Evolutionary conservation across 1,139 yeast species (phyloP), one percentile per base, ranked within the genome.

Genomic region (Debaryomyces robertsiae): DNA sequence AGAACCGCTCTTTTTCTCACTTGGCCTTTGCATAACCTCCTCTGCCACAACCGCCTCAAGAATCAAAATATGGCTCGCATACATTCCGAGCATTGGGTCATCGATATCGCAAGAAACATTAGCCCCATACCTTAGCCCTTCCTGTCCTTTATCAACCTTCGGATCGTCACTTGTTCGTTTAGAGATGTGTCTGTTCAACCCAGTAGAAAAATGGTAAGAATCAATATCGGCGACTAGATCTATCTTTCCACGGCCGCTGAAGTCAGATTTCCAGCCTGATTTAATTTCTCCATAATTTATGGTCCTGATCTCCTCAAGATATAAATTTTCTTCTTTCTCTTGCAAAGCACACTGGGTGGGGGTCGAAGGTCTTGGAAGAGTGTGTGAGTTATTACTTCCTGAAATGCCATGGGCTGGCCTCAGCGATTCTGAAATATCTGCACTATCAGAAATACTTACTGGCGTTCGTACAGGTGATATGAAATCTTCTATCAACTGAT

Each of bases 241-340:
- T 42, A 90, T 82, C 44, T 77, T 73, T 5, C 97, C 98, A 29
- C 72, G 70, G 25, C 81, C 85, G 11, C 80, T 63, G 58, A 84
- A 91, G 62, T 94, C 98, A 0, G 95, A 81, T 61, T 93, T 93
- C 98, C 98, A 93, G 4, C 98, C 98, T 17, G 79, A 73, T 58
- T 85, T 87, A 55, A 89, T 64, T 45, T 87, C 95, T 5, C 96
- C 96, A 41, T 81, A 78, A 10, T 84, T 77, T 9, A 93, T 71
- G 1, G 87, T 79, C 32, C 93, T 72, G 1, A 77, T 74, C 53
- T 89, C 96, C 55, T 89, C 94, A 5, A 82, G 63, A 50, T 77
- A 83, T 10, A 84, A 55, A 15, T 77, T 63, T 38, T 58, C 57
- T 10, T 49, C 55, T 3, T 48, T 36, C 18, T 41, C 45, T 4